Evolutionary conservation across 164 flowering plant species (phyloP).

Genomic region (Taxillus chinensis): DNA sequence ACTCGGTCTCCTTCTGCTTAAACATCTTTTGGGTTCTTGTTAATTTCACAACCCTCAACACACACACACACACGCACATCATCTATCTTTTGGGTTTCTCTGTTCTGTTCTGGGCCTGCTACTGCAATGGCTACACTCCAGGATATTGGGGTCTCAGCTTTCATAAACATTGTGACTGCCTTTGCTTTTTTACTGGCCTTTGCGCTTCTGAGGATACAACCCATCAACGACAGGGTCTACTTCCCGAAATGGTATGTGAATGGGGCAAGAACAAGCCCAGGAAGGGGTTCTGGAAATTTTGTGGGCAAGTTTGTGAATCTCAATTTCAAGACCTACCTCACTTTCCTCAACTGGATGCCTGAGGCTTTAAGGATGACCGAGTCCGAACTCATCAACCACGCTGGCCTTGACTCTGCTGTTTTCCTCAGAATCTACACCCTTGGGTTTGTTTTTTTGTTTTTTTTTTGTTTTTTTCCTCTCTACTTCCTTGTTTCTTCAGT

Average conservation of each 20-base stretch:
- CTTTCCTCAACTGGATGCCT: constrained; percentile 97
- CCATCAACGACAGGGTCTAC: constrained; percentile 89
- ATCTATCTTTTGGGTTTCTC: too few species aligned
- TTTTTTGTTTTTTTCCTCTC: background rate
- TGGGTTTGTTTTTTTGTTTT: constrained; percentile 36
- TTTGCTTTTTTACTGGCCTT: constrained; percentile 78
- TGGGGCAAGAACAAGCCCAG: constrained; percentile 55
- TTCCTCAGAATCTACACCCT: constrained; percentile 77
- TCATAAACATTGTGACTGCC: constrained; percentile 65
- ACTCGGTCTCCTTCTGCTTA: too few species aligned
- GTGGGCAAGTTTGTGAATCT: constrained; percentile 74
- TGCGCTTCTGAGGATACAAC: constrained; percentile 79
- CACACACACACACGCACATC: too few species aligned
- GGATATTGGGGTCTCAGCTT: constrained; percentile 84
- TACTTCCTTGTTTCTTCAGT: background rate
- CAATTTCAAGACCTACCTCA: constrained; percentile 56
- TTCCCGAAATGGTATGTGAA: constrained; percentile 88
- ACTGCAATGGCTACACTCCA: constrained; percentile 63
- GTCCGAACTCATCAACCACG: constrained; percentile 61
- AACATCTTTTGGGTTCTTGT: too few species aligned
- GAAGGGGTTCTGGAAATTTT: constrained; percentile 25
- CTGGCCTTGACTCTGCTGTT: constrained; percentile 92
- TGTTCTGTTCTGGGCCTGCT: too few species aligned
- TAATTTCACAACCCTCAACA: too few species aligned
- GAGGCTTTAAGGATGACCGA: constrained; percentile 73